These are phyloP conservation scores for Aspergillus incahuasiensis DNA, from an alignment of 495 filamentous ascomycete genomes.

Conservation along the genomic window DNA sequence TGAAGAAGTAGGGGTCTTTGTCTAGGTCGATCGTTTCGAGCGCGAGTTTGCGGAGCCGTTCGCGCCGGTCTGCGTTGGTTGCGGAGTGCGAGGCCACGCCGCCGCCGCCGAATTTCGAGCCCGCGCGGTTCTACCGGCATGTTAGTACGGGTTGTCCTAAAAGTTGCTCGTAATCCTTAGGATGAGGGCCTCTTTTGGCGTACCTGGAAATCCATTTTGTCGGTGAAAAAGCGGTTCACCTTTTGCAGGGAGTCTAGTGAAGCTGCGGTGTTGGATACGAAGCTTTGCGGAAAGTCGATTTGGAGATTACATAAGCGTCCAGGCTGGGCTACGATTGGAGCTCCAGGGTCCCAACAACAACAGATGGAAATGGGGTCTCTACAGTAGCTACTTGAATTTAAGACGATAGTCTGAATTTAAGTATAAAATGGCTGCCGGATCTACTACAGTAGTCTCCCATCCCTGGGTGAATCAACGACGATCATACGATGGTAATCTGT, in stretches of 20 bases:
- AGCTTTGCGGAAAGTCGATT: constrained; percentile 14
- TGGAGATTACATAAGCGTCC: constrained; percentile 27
- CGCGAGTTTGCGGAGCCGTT: constrained; percentile 94
- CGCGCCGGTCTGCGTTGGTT: constrained; percentile 93
- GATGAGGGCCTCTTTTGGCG: not conserved
- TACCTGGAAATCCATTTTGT: constrained; percentile 60
- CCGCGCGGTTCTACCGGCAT: constrained; percentile 78
- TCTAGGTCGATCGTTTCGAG: constrained; percentile 98
- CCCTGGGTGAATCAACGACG: constrained; percentile 63
- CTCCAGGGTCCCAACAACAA: too few species aligned
- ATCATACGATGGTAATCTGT: constrained; percentile 67
- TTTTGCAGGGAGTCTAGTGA: not conserved
- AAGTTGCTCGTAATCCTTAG: too few species aligned
- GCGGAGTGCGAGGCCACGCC: constrained; percentile 90
- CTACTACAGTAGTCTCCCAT: constrained; percentile 22
- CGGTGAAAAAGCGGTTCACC: not conserved
- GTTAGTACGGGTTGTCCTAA: constrained; percentile 1
- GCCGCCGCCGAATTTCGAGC: constrained; percentile 96
- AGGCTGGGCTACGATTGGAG: constrained; percentile 13
- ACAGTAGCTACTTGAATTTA: not conserved
- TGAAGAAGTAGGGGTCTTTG: constrained; percentile 99
- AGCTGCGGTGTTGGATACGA: constrained; percentile 7
- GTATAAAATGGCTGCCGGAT: not conserved
- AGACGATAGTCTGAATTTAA: not conserved
- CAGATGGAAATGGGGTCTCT: not conserved